These are phyloP conservation scores for Neonectria neomacrospora DNA, from an alignment of 2,329 filamentous ascomycete genomes.

Conservation along the genomic window DNA sequence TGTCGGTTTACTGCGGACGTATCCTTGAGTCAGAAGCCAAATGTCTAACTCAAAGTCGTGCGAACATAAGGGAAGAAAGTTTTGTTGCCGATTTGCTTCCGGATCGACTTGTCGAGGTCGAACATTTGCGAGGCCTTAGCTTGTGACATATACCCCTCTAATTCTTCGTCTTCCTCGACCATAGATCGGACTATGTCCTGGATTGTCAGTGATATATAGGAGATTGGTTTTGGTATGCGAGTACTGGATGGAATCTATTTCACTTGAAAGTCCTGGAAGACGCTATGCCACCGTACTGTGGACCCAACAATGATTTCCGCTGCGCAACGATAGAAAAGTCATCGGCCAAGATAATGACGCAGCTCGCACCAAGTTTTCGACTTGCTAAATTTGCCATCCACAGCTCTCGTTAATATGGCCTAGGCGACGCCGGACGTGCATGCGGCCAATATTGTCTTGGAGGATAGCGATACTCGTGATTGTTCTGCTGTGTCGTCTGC, in stretches of 20 bases:
- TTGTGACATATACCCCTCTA: constrained; percentile 4
- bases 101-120: constrained; percentile 31
- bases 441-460: constrained; percentile 2
- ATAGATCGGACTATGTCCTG: neutral
- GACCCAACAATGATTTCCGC: constrained; percentile 18
- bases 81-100: constrained; percentile 13
- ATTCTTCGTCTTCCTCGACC: constrained; percentile 7
- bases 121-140: constrained; percentile 32
- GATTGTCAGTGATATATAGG: constrained; percentile 13
- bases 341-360: constrained; percentile 40
- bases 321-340: constrained; percentile 40
- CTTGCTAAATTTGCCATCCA: constrained; percentile 7
- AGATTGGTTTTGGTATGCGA: constrained; percentile 5
- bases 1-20: constrained; percentile 47
- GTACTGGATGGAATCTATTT: constrained; percentile 35
- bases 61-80: constrained; percentile 45
- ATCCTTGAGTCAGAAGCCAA: constrained; percentile 22
- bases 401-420: constrained; percentile 17
- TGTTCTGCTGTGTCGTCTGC: constrained; percentile 15
- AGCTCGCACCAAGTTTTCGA: constrained; percentile 37
- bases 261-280: constrained; percentile 45
- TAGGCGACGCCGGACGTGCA: neutral
- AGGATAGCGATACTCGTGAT: constrained; percentile 23
- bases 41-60: constrained; percentile 45
- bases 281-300: constrained; percentile 33